Conservation (phyloP, 495 filamentous ascomycete species). For the Letharia columbiana region DNA sequence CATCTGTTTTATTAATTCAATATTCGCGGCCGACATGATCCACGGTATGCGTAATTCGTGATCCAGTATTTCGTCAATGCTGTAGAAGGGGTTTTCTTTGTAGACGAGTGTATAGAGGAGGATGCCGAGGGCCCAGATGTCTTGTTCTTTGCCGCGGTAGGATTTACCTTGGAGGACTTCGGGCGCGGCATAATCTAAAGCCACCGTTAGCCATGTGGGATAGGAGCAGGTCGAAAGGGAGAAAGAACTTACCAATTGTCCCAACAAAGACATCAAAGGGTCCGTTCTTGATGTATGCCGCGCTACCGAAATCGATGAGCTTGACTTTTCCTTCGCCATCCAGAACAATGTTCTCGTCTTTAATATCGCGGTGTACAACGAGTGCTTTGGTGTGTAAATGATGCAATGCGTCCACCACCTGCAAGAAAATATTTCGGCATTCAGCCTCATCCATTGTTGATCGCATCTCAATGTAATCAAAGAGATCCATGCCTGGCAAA, state of each 20-base stretch:
- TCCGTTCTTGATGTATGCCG: slow-evolving; percentile 94
- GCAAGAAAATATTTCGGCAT: slow-evolving; percentile 88
- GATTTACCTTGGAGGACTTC: slow-evolving; percentile 91
- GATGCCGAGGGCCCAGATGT: slow-evolving; percentile 98
- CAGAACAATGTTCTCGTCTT: slow-evolving; percentile 94
- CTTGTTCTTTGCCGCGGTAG: slow-evolving; percentile 93
- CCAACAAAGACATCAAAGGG: slow-evolving; percentile 99
- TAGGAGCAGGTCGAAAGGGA: not conserved
- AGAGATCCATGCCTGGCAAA: slow-evolving; percentile 95
- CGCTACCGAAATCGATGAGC: slow-evolving; percentile 95
- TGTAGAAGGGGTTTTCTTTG: slow-evolving; percentile 99
- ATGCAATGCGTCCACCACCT: slow-evolving; percentile 81
- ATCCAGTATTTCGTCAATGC: slow-evolving; percentile 98
- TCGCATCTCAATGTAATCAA: slow-evolving; percentile 96
- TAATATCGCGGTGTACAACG: slow-evolving; percentile 96
- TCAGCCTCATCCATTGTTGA: slow-evolving; percentile 94
- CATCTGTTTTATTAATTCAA: slow-evolving; percentile 84
- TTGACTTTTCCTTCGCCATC: slow-evolving; percentile 96
- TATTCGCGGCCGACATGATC: slow-evolving; percentile 81
- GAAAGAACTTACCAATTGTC: slow-evolving; percentile 71
- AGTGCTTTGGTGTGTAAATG: slow-evolving; percentile 85
- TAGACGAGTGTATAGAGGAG: slow-evolving; percentile 97
- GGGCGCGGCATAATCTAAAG: slow-evolving; percentile 87
- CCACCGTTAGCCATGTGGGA: not conserved
- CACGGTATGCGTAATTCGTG: slow-evolving; percentile 89